Percentiles rank a stretch among this genome's conserved stretches.
These are phyloP conservation scores for Camelina hispida DNA, from an alignment of 345 rosid species.

Conservation along the genomic window DNA sequence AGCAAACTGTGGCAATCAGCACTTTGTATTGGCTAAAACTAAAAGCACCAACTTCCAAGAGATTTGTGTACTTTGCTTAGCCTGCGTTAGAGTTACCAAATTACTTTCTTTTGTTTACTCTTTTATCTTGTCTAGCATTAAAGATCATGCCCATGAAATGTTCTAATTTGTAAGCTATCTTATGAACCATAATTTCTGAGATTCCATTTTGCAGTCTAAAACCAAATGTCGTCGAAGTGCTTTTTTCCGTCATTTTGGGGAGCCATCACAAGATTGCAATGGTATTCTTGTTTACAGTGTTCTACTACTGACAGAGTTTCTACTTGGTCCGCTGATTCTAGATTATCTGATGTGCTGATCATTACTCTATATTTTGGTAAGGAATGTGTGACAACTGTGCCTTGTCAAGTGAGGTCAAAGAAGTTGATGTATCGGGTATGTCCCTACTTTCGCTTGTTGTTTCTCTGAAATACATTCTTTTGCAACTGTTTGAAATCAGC, in stretches of 20 bases:
- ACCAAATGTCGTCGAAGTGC: conserved; percentile 85
- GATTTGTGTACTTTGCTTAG: neutral
- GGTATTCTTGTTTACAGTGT: conserved; percentile 52
- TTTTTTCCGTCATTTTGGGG: conserved; percentile 84
- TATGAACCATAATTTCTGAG: conserved; percentile 17
- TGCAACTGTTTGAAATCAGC: conserved; percentile 4
- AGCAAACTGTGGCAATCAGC: conserved; percentile 21
- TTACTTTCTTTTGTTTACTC: conserved; percentile 20
- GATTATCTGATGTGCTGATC: conserved; percentile 6
- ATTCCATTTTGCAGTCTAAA: conserved; percentile 59
- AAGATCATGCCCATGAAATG: conserved; percentile 6
- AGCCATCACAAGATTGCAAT: conserved; percentile 85
- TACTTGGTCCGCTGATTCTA: neutral
- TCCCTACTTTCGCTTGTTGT: conserved; percentile 23
- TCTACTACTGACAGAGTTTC: conserved; percentile 9
- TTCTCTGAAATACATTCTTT: neutral
- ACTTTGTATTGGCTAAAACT: neutral
- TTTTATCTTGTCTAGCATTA: neutral
- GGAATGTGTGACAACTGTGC: conserved; percentile 98
- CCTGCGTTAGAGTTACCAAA: neutral
- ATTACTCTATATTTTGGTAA: conserved; percentile 40
- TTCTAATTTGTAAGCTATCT: neutral
- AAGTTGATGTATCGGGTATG: conserved; percentile 79
- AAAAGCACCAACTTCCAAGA: conserved; percentile 13
- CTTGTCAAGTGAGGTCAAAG: conserved; percentile 65